Evolutionary conservation across 345 rosid species (phyloP), one percentile per base, ranked within the genome.

Genomic region (Sisymbrium altissimum): DNA sequence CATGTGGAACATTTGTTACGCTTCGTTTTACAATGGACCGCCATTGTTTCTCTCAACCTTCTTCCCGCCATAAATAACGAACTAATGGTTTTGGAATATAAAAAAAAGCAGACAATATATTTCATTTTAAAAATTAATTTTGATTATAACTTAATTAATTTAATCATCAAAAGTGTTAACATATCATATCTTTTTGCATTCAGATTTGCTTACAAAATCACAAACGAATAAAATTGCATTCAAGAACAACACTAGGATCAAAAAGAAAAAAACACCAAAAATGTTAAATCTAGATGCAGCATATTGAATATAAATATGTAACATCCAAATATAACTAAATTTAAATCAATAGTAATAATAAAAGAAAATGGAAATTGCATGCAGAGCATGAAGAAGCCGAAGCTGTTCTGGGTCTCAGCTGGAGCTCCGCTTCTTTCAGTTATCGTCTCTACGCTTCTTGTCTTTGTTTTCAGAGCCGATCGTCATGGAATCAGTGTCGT

Each of bases 391-490:
- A 91, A 70, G 76, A 87, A 70, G 50, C 95, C 97, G 36, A 87
- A 77, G 75, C 80, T 91, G 64, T 91, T 89, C 70, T 91, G 97
- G 97, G 85, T 91, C 43, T 86, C 97, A 54, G 97, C 93, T 0
- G 93, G 91, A 73, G 89, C 97, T 12, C 98, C 98, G 7, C 87
- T 94, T 41, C 49, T 80, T 32, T 91, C 85, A 14, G 97, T 94
- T 38, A 82, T 91, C 44, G n/a, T 89, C 54, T 86, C 97, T 35
- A 91, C 98, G 3, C 77, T 91, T 74, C 27, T 91, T 10, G 90
- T 91, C 71, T 91, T 91, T 49, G 90, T 83, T 71, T 88, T 79
- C 81, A 91, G 83, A 83, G 96, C 84, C 46, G 89, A 94, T 60
- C 80, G 78, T 69, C 89, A 94, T 23, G 97, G 96, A 13, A 87